These are phyloP conservation scores for Geotrichum histeridarum DNA, from an alignment of 1,139 yeast genomes.

Conservation along the genomic window DNA sequence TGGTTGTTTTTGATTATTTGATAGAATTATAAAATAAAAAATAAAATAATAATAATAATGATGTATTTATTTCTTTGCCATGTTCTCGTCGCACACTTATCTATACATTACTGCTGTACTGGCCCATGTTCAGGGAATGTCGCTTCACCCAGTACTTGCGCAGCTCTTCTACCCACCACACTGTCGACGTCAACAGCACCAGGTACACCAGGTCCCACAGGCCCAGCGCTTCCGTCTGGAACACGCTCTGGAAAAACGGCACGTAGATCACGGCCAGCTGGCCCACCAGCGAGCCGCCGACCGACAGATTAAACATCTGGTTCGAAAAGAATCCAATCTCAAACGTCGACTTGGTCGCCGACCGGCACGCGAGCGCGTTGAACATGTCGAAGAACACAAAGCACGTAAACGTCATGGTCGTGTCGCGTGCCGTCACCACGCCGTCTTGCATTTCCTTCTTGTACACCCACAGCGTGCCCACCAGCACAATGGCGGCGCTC, in stretches of 20 bases:
- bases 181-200: conserved; percentile 63
- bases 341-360: conserved; percentile 72
- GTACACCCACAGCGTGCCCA: conserved; percentile 83
- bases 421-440: conserved; percentile 82
- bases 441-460: conserved; percentile 74
- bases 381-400: conserved; percentile 94
- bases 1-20: neutral
- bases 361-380: conserved; percentile 89
- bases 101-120: conserved; percentile 17
- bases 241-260: conserved; percentile 83
- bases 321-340: conserved; percentile 70
- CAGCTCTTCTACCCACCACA: conserved; percentile 77
- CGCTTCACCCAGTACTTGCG: conserved; percentile 47
- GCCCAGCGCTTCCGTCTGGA: conserved; percentile 86
- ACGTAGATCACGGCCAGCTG: conserved; percentile 89
- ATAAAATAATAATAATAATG: too few species aligned
- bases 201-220: conserved; percentile 63
- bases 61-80: too few species aligned
- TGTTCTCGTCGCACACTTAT: too few species aligned
- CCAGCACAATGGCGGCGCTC: conserved; percentile 62
- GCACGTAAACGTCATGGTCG: conserved; percentile 98
- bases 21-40: too few species aligned
- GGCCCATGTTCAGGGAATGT: conserved; percentile 5
- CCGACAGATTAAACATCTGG: conserved; percentile 89
- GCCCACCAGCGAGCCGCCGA: conserved; percentile 83